Percentiles rank a stretch among this genome's conserved stretches.
phyloP scores from a whole-genome alignment of 345 rosid species.

The Firmiana major region DNA sequence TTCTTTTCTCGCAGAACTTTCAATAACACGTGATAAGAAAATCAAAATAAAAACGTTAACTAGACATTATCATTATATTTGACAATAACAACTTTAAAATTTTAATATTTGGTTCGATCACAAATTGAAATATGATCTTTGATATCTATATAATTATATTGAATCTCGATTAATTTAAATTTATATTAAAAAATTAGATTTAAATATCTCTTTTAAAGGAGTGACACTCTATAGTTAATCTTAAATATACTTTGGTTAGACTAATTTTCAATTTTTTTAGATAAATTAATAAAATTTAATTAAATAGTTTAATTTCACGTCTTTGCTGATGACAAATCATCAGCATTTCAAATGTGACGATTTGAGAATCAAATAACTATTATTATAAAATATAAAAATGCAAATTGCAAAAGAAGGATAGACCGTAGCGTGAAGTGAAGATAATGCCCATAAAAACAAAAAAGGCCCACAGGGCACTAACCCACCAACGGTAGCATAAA shows the following conservation, averaged over 20 bases:
- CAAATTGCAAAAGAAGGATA: background rate
- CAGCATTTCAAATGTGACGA: background rate
- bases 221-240: background rate
- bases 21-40: too few species aligned
- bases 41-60: too few species aligned
- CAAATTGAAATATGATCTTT: too few species aligned
- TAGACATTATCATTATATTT: too few species aligned
- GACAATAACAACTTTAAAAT: too few species aligned
- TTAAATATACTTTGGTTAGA: too few species aligned
- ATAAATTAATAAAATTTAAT: background rate
- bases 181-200: too few species aligned
- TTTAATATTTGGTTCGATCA: too few species aligned
- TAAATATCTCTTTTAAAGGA: too few species aligned
- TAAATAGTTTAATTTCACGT: background rate
- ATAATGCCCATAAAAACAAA: conserved; percentile 12
- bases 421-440: background rate
- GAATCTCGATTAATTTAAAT: too few species aligned
- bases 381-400: background rate
- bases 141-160: too few species aligned
- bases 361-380: background rate
- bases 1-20: too few species aligned
- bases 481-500: background rate
- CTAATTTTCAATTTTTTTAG: background rate
- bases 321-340: background rate
- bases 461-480: conserved; percentile 37